Conservation (phyloP, 495 filamentous ascomycete species). For the Penicillium goetzii region DNA sequence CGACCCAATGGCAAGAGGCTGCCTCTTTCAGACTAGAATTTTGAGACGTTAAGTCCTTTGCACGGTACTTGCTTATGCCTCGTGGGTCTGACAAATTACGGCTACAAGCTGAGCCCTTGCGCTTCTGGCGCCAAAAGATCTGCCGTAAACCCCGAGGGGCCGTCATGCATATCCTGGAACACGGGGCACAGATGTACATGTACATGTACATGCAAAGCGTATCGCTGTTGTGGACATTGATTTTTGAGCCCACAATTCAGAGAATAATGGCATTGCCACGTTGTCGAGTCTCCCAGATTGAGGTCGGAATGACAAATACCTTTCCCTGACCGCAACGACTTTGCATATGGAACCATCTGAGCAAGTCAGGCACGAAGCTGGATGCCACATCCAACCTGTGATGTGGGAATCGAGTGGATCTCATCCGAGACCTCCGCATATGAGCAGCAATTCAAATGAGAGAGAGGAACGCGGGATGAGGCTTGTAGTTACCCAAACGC, state of each 20-base stretch:
- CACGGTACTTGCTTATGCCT: not conserved
- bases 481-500: not conserved
- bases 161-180: conserved; percentile 29
- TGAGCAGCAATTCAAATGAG: not conserved
- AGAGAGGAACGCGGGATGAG: not conserved
- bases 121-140: conserved; percentile 22
- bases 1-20: not conserved
- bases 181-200: conserved; percentile 14
- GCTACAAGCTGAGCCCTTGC: conserved; percentile 11
- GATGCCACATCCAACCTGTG: conserved; percentile 9
- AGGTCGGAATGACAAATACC: not conserved
- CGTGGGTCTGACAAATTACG: not conserved
- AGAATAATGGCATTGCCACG: not conserved
- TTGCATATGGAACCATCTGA: not conserved
- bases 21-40: not conserved
- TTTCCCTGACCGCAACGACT: not conserved
- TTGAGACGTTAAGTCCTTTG: not conserved
- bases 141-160: not conserved
- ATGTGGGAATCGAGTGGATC: not conserved
- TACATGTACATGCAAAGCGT: conserved; percentile 16
- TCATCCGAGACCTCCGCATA: not conserved
- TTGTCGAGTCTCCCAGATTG: not conserved
- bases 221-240: conserved; percentile 15
- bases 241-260: not conserved
- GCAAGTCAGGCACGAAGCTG: not conserved